phyloP scores from a whole-genome alignment of 306 rosid species.

The Hippophae gyantsensis region DNA sequence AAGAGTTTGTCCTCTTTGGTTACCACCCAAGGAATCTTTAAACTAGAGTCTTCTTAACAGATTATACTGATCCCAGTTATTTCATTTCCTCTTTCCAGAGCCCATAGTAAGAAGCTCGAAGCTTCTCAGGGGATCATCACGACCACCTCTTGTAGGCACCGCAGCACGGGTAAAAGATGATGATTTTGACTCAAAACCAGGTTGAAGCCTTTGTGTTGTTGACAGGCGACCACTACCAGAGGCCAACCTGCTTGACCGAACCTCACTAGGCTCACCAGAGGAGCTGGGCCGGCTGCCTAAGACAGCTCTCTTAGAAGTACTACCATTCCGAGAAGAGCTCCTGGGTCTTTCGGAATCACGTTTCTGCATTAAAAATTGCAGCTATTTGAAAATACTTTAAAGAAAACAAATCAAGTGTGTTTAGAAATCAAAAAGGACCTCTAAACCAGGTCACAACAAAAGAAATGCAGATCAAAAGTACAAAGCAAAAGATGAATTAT shows the following conservation, averaged over 20 bases:
- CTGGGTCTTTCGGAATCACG: slow-evolving; percentile 68
- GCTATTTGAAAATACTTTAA: neutral
- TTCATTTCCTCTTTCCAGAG: slow-evolving; percentile 71
- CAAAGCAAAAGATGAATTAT: neutral
- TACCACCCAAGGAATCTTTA: slow-evolving; percentile 21
- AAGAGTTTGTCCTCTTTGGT: slow-evolving; percentile 19
- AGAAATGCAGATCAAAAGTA: neutral
- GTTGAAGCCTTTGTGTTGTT: slow-evolving; percentile 68
- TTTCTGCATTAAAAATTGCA: slow-evolving; percentile 39
- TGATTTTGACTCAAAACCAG: slow-evolving; percentile 71
- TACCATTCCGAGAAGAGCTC: slow-evolving; percentile 77
- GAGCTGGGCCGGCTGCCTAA: slow-evolving; percentile 84
- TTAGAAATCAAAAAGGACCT: too few species aligned
- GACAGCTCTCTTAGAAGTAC: slow-evolving; percentile 71
- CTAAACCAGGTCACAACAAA: neutral
- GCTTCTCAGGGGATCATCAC: slow-evolving; percentile 78
- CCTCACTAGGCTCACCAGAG: slow-evolving; percentile 76
- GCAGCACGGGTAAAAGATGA: slow-evolving; percentile 48
- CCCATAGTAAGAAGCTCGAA: slow-evolving; percentile 77
- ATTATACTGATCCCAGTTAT: slow-evolving; percentile 1
- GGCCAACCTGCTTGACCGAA: slow-evolving; percentile 58
- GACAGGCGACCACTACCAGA: slow-evolving; percentile 85
- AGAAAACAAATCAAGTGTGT: too few species aligned
- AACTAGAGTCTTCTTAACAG: slow-evolving; percentile 20
- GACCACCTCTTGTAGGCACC: slow-evolving; percentile 53